Percentiles rank a stretch among this genome's conserved stretches.
Conservation (phyloP, 2,329 filamentous ascomycete species). For the Xylaria sp. region DNA sequence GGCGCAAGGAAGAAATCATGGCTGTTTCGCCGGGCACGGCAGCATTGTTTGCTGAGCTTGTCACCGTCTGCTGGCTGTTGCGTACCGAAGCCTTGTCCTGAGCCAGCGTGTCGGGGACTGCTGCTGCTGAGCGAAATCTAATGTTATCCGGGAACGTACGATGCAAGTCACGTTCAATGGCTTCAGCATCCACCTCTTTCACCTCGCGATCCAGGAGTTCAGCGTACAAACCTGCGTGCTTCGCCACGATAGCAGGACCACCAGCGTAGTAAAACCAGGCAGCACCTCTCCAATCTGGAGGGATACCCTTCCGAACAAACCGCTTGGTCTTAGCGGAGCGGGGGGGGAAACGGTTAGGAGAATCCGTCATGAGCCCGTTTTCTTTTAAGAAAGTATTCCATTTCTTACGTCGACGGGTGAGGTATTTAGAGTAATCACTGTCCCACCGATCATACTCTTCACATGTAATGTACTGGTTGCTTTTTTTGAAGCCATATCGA, state of each 20-base stretch:
- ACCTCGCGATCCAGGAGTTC: slow-evolving; percentile 72
- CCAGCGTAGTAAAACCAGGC: slow-evolving; percentile 98
- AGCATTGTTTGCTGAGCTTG: slow-evolving; percentile 43
- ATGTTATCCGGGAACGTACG: slow-evolving; percentile 95
- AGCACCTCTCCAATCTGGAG: slow-evolving; percentile 91
- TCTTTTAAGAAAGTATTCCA: slow-evolving; percentile 84
- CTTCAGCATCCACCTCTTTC: slow-evolving; percentile 80
- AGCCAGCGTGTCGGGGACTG: slow-evolving; percentile 47
- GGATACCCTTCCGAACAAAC: slow-evolving; percentile 92
- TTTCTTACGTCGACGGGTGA: slow-evolving; percentile 79
- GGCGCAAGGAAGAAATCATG: slow-evolving; percentile 82
- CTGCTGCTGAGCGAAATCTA: slow-evolving; percentile 76
- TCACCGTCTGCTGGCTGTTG: slow-evolving; percentile 53
- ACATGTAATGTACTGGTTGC: slow-evolving; percentile 78
- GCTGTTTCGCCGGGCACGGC: slow-evolving; percentile 68
- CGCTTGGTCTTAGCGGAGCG: slow-evolving; percentile 86
- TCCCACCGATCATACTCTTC: slow-evolving; percentile 88
- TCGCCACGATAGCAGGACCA: slow-evolving; percentile 80
- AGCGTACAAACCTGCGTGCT: slow-evolving; percentile 81
- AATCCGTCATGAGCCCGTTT: slow-evolving; percentile 75
- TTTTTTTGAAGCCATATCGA: slow-evolving; percentile 92
- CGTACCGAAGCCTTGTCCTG: slow-evolving; percentile 48
- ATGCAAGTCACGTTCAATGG: slow-evolving; percentile 93
- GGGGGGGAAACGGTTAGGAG: slow-evolving; percentile 81
- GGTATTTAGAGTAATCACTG: slow-evolving; percentile 75